phyloP scores from a whole-genome alignment of 805 yeast species.

The Hanseniaspora jakobsenii region DNA sequence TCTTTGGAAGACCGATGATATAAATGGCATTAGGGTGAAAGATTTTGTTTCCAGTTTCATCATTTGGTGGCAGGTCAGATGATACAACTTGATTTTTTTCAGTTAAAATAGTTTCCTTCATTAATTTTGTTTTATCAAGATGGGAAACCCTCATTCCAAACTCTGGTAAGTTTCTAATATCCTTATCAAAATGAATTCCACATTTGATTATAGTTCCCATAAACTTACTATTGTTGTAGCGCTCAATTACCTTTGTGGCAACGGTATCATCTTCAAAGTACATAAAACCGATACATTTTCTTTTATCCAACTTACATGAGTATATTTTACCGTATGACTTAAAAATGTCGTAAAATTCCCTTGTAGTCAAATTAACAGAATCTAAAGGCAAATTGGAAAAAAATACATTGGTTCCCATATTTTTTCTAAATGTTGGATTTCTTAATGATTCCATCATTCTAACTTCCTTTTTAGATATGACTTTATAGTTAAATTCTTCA shows the following conservation, averaged over 20 bases:
- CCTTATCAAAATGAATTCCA: slow-evolving; percentile 33
- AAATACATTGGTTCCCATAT: slow-evolving; percentile 41
- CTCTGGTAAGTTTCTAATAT: slow-evolving; percentile 26
- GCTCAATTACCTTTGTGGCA: slow-evolving; percentile 30
- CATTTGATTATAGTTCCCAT: slow-evolving; percentile 29
- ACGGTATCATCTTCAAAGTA: slow-evolving; percentile 27
- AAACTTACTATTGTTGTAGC: slow-evolving; percentile 24
- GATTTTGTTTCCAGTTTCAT: slow-evolving; percentile 5
- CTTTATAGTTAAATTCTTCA: slow-evolving; percentile 43
- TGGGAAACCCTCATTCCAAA: slow-evolving; percentile 24
- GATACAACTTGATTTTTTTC: slow-evolving; percentile 17
- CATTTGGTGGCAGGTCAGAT: slow-evolving; percentile 2
- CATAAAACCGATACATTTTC: slow-evolving; percentile 33
- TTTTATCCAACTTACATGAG: slow-evolving; percentile 32
- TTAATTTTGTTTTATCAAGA: slow-evolving; percentile 19
- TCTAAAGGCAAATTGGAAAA: slow-evolving; percentile 34
- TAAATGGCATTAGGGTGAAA: slow-evolving; percentile 28
- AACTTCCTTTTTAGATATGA: slow-evolving; percentile 33
- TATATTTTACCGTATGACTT: slow-evolving; percentile 36
- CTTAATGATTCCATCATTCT: slow-evolving; percentile 47
- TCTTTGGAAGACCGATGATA: slow-evolving; percentile 28
- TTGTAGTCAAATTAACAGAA: slow-evolving; percentile 29
- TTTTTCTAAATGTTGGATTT: slow-evolving; percentile 31
- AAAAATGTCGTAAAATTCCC: slow-evolving; percentile 39
- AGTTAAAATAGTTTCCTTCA: slow-evolving; percentile 18